Percentiles rank a stretch among this genome's conserved stretches.
Conservation (phyloP, 2,329 filamentous ascomycete genomes). For the Fusarium sp. region DNA sequence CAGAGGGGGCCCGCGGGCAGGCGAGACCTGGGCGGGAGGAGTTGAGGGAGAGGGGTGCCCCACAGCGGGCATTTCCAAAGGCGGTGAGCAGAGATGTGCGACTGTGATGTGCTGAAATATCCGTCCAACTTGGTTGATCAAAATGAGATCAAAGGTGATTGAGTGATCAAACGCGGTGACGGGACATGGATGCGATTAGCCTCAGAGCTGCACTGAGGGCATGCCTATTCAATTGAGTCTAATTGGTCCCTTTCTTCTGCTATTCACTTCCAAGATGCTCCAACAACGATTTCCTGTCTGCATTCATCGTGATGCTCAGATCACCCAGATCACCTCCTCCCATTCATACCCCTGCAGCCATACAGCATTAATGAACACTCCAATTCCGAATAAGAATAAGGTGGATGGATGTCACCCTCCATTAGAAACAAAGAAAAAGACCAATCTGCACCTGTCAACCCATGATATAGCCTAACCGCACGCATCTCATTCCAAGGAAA, state of each 20-base stretch:
- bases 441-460: background rate
- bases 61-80: slow-evolving; percentile 47
- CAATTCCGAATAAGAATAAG: slow-evolving; percentile 32
- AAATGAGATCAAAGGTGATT: slow-evolving; percentile 18
- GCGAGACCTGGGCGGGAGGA: background rate
- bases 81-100: slow-evolving; percentile 42
- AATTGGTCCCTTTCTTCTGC: background rate
- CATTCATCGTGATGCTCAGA: background rate
- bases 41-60: slow-evolving; percentile 32
- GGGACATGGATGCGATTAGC: background rate
- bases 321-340: background rate
- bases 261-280: slow-evolving; percentile 4
- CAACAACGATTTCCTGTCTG: slow-evolving; percentile 1
- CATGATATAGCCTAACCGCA: background rate
- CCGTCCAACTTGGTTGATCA: slow-evolving; percentile 13
- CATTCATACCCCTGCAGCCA: slow-evolving; percentile 9
- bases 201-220: background rate
- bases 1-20: no score
- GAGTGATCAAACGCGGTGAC: background rate
- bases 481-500: slow-evolving; percentile 32
- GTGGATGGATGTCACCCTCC: slow-evolving; percentile 36
- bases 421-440: slow-evolving; percentile 8
- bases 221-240: background rate
- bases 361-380: slow-evolving; percentile 5
- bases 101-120: slow-evolving; percentile 17